phyloP scores from a whole-genome alignment of 306 rosid species.

The Rosa rugosa region DNA sequence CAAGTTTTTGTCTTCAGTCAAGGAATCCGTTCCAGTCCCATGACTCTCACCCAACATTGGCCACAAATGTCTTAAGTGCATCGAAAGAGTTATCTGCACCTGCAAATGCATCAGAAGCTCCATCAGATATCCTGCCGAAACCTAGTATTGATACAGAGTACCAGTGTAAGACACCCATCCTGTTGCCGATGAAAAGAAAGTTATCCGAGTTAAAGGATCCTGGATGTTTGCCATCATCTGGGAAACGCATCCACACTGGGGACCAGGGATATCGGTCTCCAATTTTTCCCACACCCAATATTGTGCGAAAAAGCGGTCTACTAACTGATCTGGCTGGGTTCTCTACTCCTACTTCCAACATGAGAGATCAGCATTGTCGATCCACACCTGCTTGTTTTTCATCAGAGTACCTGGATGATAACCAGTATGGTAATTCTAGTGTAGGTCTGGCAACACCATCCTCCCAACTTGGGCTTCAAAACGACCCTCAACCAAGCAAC shows the following conservation, averaged over 20 bases:
- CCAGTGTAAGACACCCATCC: conserved; percentile 67
- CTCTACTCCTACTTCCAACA: conserved; percentile 51
- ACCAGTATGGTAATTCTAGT: conserved; percentile 43
- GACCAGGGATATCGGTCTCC: conserved; percentile 88
- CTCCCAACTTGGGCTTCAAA: conserved; percentile 48
- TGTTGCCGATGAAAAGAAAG: conserved; percentile 74
- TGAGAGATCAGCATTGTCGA: conserved; percentile 60
- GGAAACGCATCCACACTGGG: conserved; percentile 60
- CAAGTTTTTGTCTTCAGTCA: conserved; percentile 61
- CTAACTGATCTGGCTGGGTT: conserved; percentile 55
- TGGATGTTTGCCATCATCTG: conserved; percentile 48
- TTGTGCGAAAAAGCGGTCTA: conserved; percentile 52
- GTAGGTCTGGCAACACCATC: conserved; percentile 53
- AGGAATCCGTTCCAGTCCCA: conserved; percentile 43
- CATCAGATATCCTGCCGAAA: conserved; percentile 45
- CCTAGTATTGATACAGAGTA: conserved; percentile 57
- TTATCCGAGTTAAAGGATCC: conserved; percentile 69
- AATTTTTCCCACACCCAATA: conserved; percentile 51
- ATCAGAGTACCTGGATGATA: conserved; percentile 64
- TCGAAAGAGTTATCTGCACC: conserved; percentile 53
- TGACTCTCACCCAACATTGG: conserved; percentile 47
- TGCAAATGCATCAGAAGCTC: conserved; percentile 38
- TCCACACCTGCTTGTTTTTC: conserved; percentile 24
- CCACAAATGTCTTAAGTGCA: conserved; percentile 40
- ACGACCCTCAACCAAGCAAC: conserved; percentile 69